A percentile compares a stretch with the other conserved stretches of the same genome.
Conservation (phyloP, 306 rosid genomes). For the Fagus sylvatica region DNA sequence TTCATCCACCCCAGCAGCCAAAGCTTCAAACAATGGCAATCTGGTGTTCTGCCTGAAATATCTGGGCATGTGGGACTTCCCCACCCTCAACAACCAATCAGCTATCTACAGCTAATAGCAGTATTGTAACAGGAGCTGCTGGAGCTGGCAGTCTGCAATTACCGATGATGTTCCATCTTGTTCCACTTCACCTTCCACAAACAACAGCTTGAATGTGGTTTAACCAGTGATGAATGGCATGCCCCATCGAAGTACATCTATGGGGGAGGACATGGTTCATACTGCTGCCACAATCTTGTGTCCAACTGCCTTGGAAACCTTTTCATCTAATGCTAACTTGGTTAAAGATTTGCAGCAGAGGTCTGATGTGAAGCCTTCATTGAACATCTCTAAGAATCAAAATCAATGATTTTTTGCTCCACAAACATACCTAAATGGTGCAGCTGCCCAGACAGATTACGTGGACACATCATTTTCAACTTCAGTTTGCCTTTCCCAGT, state of each 20-base stretch:
- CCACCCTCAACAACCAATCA: constrained; percentile 48
- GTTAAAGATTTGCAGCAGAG: constrained; percentile 63
- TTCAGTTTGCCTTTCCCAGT: constrained; percentile 83
- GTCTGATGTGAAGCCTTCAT: constrained; percentile 71
- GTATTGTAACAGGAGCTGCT: constrained; percentile 49
- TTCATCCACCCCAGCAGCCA: constrained; percentile 56
- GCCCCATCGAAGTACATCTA: constrained; percentile 39
- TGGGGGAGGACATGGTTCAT: constrained; percentile 78
- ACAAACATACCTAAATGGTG: constrained; percentile 52
- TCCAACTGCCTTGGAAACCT: constrained; percentile 53
- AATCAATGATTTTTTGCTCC: constrained; percentile 58
- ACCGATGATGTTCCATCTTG: constrained; percentile 91
- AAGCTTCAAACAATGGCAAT: constrained; percentile 72
- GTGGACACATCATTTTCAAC: constrained; percentile 95
- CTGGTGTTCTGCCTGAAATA: constrained; percentile 50
- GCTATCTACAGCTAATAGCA: constrained; percentile 47
- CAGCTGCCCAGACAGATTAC: constrained; percentile 67
- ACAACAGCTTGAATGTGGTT: constrained; percentile 60
- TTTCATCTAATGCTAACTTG: constrained; percentile 55
- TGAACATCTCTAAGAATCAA: constrained; percentile 65
- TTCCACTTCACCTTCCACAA: constrained; percentile 92
- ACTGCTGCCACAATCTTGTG: constrained; percentile 63
- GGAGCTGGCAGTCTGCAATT: constrained; percentile 66
- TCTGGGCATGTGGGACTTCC: constrained; percentile 51
- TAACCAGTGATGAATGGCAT: constrained; percentile 52